phyloP scores from a whole-genome alignment of 257 asterid genomes.

The Apocynum venetum region DNA sequence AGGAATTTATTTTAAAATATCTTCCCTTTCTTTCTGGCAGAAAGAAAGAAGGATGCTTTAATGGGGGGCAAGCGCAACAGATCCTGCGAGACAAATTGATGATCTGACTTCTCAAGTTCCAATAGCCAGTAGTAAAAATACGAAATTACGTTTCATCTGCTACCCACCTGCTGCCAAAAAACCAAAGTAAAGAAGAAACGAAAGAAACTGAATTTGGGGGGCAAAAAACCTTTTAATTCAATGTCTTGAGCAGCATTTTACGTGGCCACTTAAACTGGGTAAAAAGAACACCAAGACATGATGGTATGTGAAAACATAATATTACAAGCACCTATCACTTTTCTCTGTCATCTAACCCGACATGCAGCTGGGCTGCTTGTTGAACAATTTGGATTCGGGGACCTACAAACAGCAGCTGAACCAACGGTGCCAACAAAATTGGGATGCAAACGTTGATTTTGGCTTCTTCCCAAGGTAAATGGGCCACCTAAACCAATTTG shows the following conservation, averaged over 20 bases:
- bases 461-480: conserved; percentile 51
- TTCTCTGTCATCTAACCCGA: conserved; percentile 60
- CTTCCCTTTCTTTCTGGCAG: too few species aligned
- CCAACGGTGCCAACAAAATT: conserved; percentile 52
- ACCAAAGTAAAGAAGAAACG: neutral
- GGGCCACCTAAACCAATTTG: conserved; percentile 55
- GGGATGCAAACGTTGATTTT: conserved; percentile 59
- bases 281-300: neutral
- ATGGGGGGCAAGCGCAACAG: too few species aligned
- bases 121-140: neutral
- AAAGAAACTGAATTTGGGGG: too few species aligned
- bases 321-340: conserved; percentile 15
- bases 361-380: conserved; percentile 71
- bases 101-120: neutral
- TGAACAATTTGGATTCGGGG: conserved; percentile 66
- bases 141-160: neutral
- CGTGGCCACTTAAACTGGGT: neutral
- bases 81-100: too few species aligned
- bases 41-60: too few species aligned
- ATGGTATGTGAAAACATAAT: neutral
- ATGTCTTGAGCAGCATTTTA: neutral
- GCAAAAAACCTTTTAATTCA: too few species aligned
- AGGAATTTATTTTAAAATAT: too few species aligned
- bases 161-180: neutral
- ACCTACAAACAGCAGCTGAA: conserved; percentile 60